Evolutionary conservation across 2,329 filamentous ascomycete species (phyloP).

Genomic region (Pezicula rhizophila): DNA sequence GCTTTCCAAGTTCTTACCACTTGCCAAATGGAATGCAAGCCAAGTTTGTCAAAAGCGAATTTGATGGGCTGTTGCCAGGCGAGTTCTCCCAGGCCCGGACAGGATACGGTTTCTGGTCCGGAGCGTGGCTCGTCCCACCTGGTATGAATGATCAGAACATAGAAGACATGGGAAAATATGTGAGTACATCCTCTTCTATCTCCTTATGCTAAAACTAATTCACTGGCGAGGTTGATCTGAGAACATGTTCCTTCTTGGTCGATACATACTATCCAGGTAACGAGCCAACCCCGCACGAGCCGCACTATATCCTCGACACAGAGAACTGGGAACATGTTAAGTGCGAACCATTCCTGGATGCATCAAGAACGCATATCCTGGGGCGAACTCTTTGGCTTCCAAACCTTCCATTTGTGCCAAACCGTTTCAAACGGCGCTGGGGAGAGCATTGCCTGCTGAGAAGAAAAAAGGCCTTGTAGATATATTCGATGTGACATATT

Average conservation of each 20-base stretch:
- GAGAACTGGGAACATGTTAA: slow-evolving; percentile 72
- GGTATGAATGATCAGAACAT: slow-evolving; percentile 91
- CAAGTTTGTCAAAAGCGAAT: slow-evolving; percentile 88
- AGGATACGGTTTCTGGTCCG: slow-evolving; percentile 66
- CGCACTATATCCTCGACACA: slow-evolving; percentile 69
- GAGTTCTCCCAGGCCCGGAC: slow-evolving; percentile 73
- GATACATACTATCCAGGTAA: slow-evolving; percentile 73
- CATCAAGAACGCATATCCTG: slow-evolving; percentile 64
- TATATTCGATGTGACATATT: too few species aligned
- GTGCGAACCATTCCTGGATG: slow-evolving; percentile 78
- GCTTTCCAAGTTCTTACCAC: slow-evolving; percentile 90
- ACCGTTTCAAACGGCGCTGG: slow-evolving; percentile 69
- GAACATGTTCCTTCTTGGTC: slow-evolving; percentile 74
- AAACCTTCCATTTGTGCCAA: slow-evolving; percentile 61
- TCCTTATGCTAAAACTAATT: slow-evolving; percentile 1
- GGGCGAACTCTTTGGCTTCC: slow-evolving; percentile 81
- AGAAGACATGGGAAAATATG: slow-evolving; percentile 84
- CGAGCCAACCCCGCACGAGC: slow-evolving; percentile 61
- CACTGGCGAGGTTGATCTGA: slow-evolving; percentile 53
- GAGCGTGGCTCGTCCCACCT: slow-evolving; percentile 73
- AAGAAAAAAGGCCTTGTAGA: slow-evolving; percentile 33
- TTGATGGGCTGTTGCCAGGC: slow-evolving; percentile 80
- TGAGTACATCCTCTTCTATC: slow-evolving; percentile 30
- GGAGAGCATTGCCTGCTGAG: slow-evolving; percentile 81
- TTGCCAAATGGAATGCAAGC: slow-evolving; percentile 76